Evolutionary conservation across 1,139 yeast species (phyloP).

Genomic region (Scheffersomyces insectosa): DNA sequence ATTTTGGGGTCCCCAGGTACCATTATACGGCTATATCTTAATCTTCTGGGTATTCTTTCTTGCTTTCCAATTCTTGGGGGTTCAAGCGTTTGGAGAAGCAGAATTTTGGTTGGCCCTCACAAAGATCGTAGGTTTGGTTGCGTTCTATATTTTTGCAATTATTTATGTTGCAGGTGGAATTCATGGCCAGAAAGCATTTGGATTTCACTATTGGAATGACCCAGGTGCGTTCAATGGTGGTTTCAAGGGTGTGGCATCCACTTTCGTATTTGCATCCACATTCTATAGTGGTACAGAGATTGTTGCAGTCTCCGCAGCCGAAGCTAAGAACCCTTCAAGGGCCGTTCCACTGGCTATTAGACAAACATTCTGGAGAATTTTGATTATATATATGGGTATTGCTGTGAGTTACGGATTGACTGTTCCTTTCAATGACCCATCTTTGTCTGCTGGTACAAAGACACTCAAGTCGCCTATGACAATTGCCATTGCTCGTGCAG

Average conservation of each 20-base stretch:
- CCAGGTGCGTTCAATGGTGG: constrained; percentile 47
- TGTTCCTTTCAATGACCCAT: constrained; percentile 51
- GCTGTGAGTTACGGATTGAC: constrained; percentile 55
- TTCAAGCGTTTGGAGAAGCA: constrained; percentile 63
- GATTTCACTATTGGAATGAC: constrained; percentile 50
- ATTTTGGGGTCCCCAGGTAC: constrained; percentile 63
- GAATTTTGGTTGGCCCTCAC: constrained; percentile 64
- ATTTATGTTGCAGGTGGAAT: constrained; percentile 71
- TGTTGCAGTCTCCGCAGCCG: constrained; percentile 58
- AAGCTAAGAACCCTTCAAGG: constrained; percentile 53
- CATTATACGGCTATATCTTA: constrained; percentile 57
- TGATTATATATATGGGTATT: constrained; percentile 56
- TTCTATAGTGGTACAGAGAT: constrained; percentile 62
- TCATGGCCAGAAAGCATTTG: constrained; percentile 51
- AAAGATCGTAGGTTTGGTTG: constrained; percentile 55
- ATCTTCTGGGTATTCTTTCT: constrained; percentile 57
- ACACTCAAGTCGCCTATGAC: constrained; percentile 46
- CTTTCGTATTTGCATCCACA: constrained; percentile 69
- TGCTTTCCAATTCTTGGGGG: constrained; percentile 58
- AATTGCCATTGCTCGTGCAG: constrained; percentile 45
- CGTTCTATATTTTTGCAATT: constrained; percentile 59
- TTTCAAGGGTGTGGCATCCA: constrained; percentile 59
- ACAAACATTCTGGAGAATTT: constrained; percentile 56
- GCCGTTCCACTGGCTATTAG: constrained; percentile 61
- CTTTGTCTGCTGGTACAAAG: constrained; percentile 22